Base-by-base conservation (phyloP, 768 basidiomycete species). In the Coprinopsis sp. region DNA sequence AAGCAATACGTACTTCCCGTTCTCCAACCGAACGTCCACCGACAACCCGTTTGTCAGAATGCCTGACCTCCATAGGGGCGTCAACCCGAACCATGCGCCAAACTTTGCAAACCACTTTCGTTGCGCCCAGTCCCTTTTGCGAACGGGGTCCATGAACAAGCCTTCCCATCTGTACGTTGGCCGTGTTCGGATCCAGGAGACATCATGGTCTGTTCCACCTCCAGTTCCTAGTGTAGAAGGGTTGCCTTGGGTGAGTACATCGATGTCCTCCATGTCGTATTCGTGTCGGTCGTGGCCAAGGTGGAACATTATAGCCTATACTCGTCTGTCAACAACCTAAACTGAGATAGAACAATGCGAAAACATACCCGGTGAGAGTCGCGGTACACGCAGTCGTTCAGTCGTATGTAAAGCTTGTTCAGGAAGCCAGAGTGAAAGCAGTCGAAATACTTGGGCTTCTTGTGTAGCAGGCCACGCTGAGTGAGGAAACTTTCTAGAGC, bases 111-210 rank as follows among this genome's bases (percentile, higher is more conserved):
- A 64, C 57, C 70, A 69, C 37, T 61, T 66, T 31, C 62, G 61
- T 13, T 65, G 66, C 6, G 62, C 58, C 47, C 47, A 49, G 44
- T 60, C 61, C 25, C 66, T 67, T 28, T 59, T 63, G 13, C 63
- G 64, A 6, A 76, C 63, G 13, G 76, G 72, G 59, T 84, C 83
- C 13, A 66, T 72, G 23, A 84, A 64, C 14, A 85, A 73, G 11
- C 77, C 81, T 65, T 87, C 85, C 84, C 84, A 87, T 27, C 78
- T 72, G 60, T 82, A 88, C 13, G 68, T 64, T 1, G 81, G 80
- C 8, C 87, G 76, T 0, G 77, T 65, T 8, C 77, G 76, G 42
- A 88, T 82, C 33, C 67, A 68, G 1, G 69, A 63, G 50, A 80
- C 77, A 55, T 88, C 79, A 51, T 86, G 77, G 55, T 87, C 82